Evolutionary conservation across 768 basidiomycete genomes (phyloP).

Genomic region (Serendipita sp.): DNA sequence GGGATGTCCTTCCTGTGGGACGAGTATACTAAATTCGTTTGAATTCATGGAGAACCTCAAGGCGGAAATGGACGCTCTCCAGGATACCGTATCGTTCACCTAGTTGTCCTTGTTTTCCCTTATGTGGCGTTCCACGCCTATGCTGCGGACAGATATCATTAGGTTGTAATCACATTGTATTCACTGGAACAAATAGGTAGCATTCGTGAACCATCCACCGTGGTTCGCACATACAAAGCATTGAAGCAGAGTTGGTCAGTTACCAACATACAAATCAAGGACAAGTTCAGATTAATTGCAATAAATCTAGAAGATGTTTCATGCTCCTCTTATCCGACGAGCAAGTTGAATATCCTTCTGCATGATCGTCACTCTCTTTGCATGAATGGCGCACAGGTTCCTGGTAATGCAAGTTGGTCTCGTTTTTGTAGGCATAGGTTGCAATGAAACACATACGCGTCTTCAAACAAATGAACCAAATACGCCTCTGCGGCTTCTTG

Average conservation of each 20-base stretch:
- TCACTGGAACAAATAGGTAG: neutral
- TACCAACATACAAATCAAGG: neutral
- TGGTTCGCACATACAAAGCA: neutral
- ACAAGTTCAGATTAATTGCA: neutral
- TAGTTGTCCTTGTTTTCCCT: neutral
- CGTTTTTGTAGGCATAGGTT: neutral
- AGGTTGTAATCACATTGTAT: neutral
- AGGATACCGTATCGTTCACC: constrained; percentile 23
- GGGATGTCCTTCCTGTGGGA: constrained; percentile 48
- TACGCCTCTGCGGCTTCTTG: constrained; percentile 96
- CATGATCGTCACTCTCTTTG: constrained; percentile 97
- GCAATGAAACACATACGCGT: constrained; percentile 59
- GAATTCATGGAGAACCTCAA: constrained; percentile 40
- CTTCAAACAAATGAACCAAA: constrained; percentile 92
- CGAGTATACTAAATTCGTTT: constrained; percentile 48
- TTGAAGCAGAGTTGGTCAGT: neutral
- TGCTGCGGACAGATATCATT: neutral
- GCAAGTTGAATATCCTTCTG: constrained; percentile 94
- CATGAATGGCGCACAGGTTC: constrained; percentile 93
- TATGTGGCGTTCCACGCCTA: neutral
- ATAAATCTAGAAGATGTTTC: constrained; percentile 17
- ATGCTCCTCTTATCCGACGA: constrained; percentile 82
- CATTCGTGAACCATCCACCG: neutral
- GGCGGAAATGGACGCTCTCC: constrained; percentile 38
- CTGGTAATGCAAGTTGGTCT: constrained; percentile 26